Percentiles rank a stretch among this genome's conserved stretches.
Conservation (phyloP, 2,329 filamentous ascomycete genomes). For the Ophiostoma sp. region DNA sequence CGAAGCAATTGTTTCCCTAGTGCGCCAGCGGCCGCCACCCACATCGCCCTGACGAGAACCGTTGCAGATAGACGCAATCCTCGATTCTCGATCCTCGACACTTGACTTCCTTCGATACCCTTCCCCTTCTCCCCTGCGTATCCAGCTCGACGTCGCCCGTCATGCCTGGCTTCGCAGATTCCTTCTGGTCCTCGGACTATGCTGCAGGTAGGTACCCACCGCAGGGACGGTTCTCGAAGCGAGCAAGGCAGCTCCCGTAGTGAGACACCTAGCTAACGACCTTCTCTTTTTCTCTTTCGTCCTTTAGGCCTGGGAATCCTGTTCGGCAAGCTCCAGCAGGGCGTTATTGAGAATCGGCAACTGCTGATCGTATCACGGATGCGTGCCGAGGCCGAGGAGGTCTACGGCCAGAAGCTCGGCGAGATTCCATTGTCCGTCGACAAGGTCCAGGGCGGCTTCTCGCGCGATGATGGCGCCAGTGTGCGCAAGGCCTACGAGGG, state of each 20-base stretch:
- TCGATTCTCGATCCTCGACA: neutral
- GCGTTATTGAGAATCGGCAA: constrained; percentile 92
- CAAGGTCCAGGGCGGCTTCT: constrained; percentile 79
- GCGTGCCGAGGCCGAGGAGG: constrained; percentile 93
- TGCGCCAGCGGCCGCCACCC: neutral
- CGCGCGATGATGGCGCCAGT: constrained; percentile 90
- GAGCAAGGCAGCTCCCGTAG: neutral
- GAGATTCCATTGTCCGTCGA: constrained; percentile 83
- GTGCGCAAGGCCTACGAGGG: constrained; percentile 96
- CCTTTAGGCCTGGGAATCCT: constrained; percentile 77
- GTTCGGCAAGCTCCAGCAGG: constrained; percentile 95
- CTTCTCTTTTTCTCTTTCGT: neutral
- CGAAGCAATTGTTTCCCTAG: neutral
- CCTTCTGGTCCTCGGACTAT: constrained; percentile 98
- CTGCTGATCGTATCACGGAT: constrained; percentile 86
- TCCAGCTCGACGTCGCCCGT: constrained; percentile 37
- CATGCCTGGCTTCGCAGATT: constrained; percentile 90
- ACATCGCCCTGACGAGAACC: constrained; percentile 12
- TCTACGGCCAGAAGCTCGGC: constrained; percentile 76
- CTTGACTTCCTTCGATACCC: neutral
- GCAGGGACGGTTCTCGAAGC: neutral
- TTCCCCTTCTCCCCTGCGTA: neutral
- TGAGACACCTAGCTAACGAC: constrained; percentile 7
- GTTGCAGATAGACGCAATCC: neutral
- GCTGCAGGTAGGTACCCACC: constrained; percentile 67